Conservation (phyloP, 2,329 filamentous ascomycete genomes). For the Trichoderma aggressivum region DNA sequence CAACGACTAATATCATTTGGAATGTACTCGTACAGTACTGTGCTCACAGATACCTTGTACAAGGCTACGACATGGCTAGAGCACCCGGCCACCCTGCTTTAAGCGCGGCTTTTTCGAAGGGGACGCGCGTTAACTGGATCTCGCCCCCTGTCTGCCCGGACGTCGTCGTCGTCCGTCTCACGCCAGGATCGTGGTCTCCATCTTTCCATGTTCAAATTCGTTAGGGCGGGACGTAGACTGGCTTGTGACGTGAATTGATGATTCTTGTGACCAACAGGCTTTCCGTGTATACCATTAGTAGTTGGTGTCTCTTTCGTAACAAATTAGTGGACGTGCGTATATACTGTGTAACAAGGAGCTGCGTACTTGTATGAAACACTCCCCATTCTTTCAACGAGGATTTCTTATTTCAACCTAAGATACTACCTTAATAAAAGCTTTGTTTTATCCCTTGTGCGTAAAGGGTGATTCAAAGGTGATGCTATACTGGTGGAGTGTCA, state of each 20-base stretch:
- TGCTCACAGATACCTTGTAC: background rate
- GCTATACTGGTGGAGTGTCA: background rate
- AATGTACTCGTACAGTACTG: background rate
- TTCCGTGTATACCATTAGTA: background rate
- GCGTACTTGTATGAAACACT: background rate
- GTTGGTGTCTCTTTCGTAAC: background rate
- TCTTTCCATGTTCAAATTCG: background rate
- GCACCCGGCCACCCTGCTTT: background rate
- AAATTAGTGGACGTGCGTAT: background rate
- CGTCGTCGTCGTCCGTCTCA: background rate
- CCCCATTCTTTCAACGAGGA: background rate
- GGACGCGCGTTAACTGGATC: slow-evolving; percentile 16
- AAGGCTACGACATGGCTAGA: slow-evolving; percentile 3
- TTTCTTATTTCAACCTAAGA: background rate
- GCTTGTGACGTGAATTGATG: background rate
- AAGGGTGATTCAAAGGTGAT: background rate
- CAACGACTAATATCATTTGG: background rate
- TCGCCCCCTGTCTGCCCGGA: slow-evolving; percentile 4
- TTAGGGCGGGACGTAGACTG: no score
- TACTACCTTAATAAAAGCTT: background rate
- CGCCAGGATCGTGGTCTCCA: background rate
- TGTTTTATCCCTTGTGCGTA: background rate
- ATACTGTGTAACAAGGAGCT: background rate
- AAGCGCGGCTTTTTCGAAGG: background rate
- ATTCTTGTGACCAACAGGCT: background rate